Percentiles rank a stretch among this genome's conserved stretches.
These are phyloP conservation scores for Ammopiptanthus mongolicus DNA, from an alignment of 306 rosid genomes.

Conservation along the genomic window DNA sequence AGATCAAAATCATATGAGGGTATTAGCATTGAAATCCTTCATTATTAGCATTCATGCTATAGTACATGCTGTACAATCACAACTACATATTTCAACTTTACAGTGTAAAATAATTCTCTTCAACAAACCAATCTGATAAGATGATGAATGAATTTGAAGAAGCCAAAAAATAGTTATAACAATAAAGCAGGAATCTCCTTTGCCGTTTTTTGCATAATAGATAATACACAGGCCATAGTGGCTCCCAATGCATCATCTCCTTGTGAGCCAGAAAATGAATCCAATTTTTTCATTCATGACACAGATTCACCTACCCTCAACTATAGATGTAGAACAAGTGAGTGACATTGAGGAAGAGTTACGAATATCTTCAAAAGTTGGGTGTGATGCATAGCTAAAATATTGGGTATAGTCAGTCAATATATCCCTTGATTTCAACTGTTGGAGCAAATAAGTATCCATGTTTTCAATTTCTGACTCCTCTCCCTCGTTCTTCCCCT, in stretches of 20 bases:
- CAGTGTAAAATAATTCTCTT: background rate
- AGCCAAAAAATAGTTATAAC: background rate
- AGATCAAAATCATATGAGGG: background rate
- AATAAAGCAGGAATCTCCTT: background rate
- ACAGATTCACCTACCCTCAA: conserved; percentile 50
- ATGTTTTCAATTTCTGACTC: conserved; percentile 45
- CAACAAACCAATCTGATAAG: background rate
- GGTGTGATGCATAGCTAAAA: conserved; percentile 45
- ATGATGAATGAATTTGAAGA: background rate
- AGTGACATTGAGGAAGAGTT: conserved; percentile 45
- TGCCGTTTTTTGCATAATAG: background rate
- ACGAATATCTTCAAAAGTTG: conserved; percentile 62
- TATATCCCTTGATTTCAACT: conserved; percentile 39
- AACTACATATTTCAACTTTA: background rate
- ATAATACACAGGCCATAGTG: background rate
- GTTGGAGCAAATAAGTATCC: conserved; percentile 45
- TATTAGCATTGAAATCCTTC: background rate
- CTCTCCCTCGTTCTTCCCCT: conserved; percentile 44
- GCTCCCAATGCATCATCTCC: background rate
- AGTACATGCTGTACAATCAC: conserved; percentile 19
- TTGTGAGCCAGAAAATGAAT: background rate
- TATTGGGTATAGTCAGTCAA: conserved; percentile 36
- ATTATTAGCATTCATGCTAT: background rate
- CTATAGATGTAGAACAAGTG: conserved; percentile 39
- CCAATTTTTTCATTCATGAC: background rate